Percentiles rank a stretch among this genome's conserved stretches.
Conservation (phyloP, 2,329 filamentous ascomycete species). For the Botrytis medusae region DNA sequence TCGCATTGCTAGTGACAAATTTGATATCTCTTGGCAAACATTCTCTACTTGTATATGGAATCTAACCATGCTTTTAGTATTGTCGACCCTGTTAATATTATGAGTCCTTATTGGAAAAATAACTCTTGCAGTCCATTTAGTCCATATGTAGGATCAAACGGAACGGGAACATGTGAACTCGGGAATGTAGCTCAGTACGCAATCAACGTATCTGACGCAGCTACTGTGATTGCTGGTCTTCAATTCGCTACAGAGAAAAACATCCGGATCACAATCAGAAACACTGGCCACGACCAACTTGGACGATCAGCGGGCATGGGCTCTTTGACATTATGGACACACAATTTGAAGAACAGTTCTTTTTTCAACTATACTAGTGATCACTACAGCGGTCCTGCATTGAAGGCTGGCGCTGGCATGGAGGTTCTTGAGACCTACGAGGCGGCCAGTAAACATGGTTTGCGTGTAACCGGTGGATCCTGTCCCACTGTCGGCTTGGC, state of each 20-base stretch:
- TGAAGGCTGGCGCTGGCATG: slow-evolving; percentile 56
- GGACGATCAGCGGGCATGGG: slow-evolving; percentile 62
- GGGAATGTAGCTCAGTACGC: slow-evolving; percentile 42
- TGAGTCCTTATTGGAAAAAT: slow-evolving; percentile 45
- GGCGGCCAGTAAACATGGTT: slow-evolving; percentile 44
- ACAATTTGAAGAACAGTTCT: slow-evolving; percentile 50
- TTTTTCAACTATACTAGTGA: slow-evolving; percentile 43
- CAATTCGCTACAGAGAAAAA: slow-evolving; percentile 42
- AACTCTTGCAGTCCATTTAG: slow-evolving; percentile 40
- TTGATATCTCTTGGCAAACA: too few relatives aligned
- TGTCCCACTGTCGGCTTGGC: slow-evolving; percentile 46
- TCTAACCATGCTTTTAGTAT: background rate
- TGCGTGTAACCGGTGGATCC: slow-evolving; percentile 51
- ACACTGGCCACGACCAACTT: slow-evolving; percentile 57
- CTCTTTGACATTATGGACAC: slow-evolving; percentile 56
- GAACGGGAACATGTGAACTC: slow-evolving; percentile 42
- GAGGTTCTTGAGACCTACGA: slow-evolving; percentile 48
- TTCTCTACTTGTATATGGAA: too few relatives aligned
- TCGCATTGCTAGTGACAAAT: too few relatives aligned
- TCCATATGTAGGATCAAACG: slow-evolving; percentile 24
- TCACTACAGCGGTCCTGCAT: slow-evolving; percentile 50
- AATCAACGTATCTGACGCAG: slow-evolving; percentile 32
- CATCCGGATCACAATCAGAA: slow-evolving; percentile 50
- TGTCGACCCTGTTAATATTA: slow-evolving; percentile 40
- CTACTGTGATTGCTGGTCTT: slow-evolving; percentile 39